Conservation (phyloP, 2,329 filamentous ascomycete species). For the Elsinoe batatas region DNA sequence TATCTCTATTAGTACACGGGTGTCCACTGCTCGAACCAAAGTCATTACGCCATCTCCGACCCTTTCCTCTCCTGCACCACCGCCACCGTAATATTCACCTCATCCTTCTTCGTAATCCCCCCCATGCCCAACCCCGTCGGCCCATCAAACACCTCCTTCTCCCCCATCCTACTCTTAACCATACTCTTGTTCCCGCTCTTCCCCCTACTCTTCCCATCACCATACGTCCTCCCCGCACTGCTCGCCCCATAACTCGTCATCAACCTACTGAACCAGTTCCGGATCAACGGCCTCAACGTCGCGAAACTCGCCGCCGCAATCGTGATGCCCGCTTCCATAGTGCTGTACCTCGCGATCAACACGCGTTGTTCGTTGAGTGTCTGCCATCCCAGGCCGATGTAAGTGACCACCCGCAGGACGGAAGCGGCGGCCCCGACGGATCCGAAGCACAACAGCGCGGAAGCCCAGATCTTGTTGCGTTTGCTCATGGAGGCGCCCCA, state of each 20-base stretch:
- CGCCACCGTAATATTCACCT: constrained; percentile 3
- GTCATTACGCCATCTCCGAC: not conserved
- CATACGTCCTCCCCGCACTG: not conserved
- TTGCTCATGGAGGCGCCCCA: constrained; percentile 1
- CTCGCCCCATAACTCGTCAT: constrained; percentile 6
- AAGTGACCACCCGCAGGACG: not conserved
- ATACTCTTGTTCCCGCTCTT: constrained; percentile 6
- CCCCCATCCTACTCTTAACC: not conserved
- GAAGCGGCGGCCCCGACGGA: not conserved
- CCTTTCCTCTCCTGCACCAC: not conserved
- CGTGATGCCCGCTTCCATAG: constrained; percentile 19
- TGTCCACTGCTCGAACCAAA: not conserved
- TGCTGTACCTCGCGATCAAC: constrained; percentile 15
- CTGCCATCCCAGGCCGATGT: not conserved
- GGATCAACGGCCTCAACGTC: constrained; percentile 19
- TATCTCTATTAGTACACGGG: not conserved
- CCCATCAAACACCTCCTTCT: constrained; percentile 6
- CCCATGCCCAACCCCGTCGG: not conserved
- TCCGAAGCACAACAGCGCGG: not conserved
- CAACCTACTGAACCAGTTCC: constrained; percentile 6
- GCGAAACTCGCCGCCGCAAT: constrained; percentile 19
- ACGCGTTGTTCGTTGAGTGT: not conserved
- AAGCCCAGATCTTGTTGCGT: not conserved
- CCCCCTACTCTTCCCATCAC: not conserved
- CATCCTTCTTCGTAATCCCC: constrained; percentile 6